Conservation (phyloP, 176 grass and related monocot species). For the Carex cristatella region DNA sequence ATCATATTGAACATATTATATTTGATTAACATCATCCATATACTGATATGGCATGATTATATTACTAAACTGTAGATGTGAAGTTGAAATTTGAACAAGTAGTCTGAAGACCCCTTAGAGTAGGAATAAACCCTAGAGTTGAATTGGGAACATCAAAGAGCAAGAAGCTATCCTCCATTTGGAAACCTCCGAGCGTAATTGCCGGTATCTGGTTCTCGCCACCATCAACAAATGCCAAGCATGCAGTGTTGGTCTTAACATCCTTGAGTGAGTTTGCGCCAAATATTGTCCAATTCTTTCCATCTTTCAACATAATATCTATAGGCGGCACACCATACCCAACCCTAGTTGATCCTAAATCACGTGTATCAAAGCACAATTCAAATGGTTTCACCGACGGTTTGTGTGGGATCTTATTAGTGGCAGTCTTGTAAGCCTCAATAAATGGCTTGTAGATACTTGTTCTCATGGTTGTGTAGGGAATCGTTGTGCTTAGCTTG, state of each 20-base stretch:
- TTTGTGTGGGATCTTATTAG: background rate
- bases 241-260: conserved; percentile 11
- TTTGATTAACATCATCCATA: background rate
- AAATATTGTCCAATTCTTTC: conserved; percentile 38
- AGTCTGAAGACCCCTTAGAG: conserved; percentile 21
- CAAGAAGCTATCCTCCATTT: conserved; percentile 48
- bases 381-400: conserved; percentile 38
- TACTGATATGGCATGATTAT: background rate
- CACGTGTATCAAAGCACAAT: conserved; percentile 34
- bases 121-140: conserved; percentile 30
- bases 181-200: conserved; percentile 38
- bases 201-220: conserved; percentile 19
- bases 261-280: conserved; percentile 40
- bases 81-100: conserved; percentile 32
- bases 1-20: background rate
- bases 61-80: conserved; percentile 20
- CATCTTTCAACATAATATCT: conserved; percentile 31
- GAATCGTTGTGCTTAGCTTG: conserved; percentile 33
- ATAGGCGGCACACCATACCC: conserved; percentile 32
- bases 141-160: conserved; percentile 40
- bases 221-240: conserved; percentile 39
- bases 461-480: conserved; percentile 35
- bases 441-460: conserved; percentile 36
- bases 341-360: conserved; percentile 22
- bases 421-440: conserved; percentile 24